phyloP scores from a whole-genome alignment of 345 rosid species.

The Melastoma malabathricum region DNA sequence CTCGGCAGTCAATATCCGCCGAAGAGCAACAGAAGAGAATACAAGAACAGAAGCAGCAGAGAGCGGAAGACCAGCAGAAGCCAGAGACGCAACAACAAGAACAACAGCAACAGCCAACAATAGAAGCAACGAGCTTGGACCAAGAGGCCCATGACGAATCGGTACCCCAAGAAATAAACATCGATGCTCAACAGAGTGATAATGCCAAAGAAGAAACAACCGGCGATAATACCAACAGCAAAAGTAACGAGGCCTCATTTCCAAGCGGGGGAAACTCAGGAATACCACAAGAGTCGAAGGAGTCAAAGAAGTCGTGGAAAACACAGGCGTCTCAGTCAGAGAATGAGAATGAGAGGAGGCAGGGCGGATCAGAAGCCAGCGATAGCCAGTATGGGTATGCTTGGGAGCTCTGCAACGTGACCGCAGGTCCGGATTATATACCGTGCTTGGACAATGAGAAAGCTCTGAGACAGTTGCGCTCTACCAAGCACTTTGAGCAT shows the following conservation, averaged over 20 bases:
- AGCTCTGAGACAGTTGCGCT: constrained; percentile 39
- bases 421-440: constrained; percentile 74
- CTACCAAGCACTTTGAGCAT: constrained; percentile 63
- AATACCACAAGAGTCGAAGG: constrained; percentile 69
- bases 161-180: not conserved
- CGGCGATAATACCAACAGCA: not conserved
- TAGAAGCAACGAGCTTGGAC: constrained; percentile 7
- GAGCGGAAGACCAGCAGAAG: constrained; percentile 7
- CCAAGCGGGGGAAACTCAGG: constrained; percentile 21
- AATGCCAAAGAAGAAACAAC: not conserved
- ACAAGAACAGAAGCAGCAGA: constrained; percentile 28
- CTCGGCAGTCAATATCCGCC: constrained; percentile 11
- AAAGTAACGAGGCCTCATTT: constrained; percentile 8
- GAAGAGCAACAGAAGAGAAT: constrained; percentile 14
- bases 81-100: constrained; percentile 5
- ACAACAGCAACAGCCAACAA: constrained; percentile 2
- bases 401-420: constrained; percentile 73
- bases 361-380: constrained; percentile 17
- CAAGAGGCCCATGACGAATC: constrained; percentile 3
- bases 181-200: constrained; percentile 1
- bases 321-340: constrained; percentile 63
- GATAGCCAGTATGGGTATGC: constrained; percentile 22
- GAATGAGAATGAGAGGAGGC: constrained; percentile 60
- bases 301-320: constrained; percentile 63
- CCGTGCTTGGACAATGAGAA: constrained; percentile 87